Base-by-base conservation (phyloP, 1,284 basidiomycete genomes). In the Butyriboletus appendiculatus region DNA sequence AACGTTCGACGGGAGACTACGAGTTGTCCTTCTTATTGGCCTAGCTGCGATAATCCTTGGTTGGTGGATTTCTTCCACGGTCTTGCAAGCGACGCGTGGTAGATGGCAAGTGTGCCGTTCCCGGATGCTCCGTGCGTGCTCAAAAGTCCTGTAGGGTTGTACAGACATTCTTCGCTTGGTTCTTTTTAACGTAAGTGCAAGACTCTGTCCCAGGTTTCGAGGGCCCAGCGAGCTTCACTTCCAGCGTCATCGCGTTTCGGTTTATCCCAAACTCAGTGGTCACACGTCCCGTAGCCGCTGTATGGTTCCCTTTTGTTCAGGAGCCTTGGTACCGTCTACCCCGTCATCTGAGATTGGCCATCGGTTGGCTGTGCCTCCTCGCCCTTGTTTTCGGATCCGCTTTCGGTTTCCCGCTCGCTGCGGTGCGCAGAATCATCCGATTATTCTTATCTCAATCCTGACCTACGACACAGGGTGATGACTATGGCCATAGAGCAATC, bases 121-220 rank as follows among this genome's bases (percentile, higher is more conserved):
- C 48, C 18, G 16, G 24, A 39, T 55, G 22, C 48, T 37, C 45
- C 20, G 11, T 35, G 30, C n/a, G 37, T 53, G 50, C 59, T 70
- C 52, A 62, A 42, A 59, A 45, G 16, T 43, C 18, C 34, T 48
- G 9, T 28, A 68, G 88, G 88, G 81, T 92, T 58, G 85, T 88
- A 8, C 88, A 91, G 70, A 88, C 89, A 0, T 46, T 92, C 42
- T 88, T 86, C 62, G 87, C 90, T 4, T 93, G 90, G 91, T 82
- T 83, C 51, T 91, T 92, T 74, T 75, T 92, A 59, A 58, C 80
- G 85, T 86, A 60, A 62, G 81, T 75, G 32, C 35, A 52, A 39
- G 7, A 8, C 24, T 51, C 30, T 3, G 15, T 52, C 30, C 30
- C 34, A 39, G 5, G 11, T 50, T 40, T 45, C 26, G 38, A 48